phyloP scores from a whole-genome alignment of 495 filamentous ascomycete species.

The Penicillium coprophilum region DNA sequence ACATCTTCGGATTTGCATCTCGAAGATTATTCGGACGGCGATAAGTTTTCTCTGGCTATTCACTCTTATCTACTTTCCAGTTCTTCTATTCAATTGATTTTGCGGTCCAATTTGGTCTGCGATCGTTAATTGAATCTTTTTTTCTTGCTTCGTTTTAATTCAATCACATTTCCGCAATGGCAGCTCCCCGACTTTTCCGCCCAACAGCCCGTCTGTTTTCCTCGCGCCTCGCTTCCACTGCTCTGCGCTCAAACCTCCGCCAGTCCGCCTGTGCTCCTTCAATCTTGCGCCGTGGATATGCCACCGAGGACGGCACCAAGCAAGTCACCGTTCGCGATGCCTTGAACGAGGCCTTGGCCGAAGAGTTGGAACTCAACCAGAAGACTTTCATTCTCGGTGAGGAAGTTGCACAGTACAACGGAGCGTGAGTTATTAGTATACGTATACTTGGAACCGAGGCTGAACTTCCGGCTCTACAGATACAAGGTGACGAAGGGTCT shows the following conservation, averaged over 20 bases:
- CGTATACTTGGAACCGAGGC: too few species aligned
- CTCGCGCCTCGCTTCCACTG: constrained; percentile 54
- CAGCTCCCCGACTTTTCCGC: constrained; percentile 73
- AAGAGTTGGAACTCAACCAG: constrained; percentile 90
- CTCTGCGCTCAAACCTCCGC: constrained; percentile 54
- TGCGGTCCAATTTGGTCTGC: constrained; percentile 28
- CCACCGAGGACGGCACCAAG: constrained; percentile 64
- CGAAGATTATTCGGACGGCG: constrained; percentile 28
- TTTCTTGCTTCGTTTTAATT: constrained; percentile 18
- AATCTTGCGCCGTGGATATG: constrained; percentile 48
- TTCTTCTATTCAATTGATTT: constrained; percentile 24
- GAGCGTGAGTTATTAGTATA: constrained; percentile 73
- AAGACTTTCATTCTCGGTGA: constrained; percentile 97
- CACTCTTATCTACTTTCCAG: constrained; percentile 10
- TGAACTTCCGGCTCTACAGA: constrained; percentile 35
- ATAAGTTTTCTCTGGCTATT: constrained; percentile 18
- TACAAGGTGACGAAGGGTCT: constrained; percentile 99
- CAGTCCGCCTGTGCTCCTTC: constrained; percentile 49
- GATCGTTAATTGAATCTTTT: constrained; percentile 33
- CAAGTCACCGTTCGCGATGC: constrained; percentile 97
- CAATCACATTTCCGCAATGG: constrained; percentile 47
- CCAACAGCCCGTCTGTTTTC: constrained; percentile 75
- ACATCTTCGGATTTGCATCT: constrained; percentile 38
- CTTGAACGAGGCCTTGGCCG: constrained; percentile 93
- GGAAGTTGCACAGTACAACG: constrained; percentile 99